Conservation (phyloP, 2,329 filamentous ascomycete genomes). For the Berkeleyomyces basicola region DNA sequence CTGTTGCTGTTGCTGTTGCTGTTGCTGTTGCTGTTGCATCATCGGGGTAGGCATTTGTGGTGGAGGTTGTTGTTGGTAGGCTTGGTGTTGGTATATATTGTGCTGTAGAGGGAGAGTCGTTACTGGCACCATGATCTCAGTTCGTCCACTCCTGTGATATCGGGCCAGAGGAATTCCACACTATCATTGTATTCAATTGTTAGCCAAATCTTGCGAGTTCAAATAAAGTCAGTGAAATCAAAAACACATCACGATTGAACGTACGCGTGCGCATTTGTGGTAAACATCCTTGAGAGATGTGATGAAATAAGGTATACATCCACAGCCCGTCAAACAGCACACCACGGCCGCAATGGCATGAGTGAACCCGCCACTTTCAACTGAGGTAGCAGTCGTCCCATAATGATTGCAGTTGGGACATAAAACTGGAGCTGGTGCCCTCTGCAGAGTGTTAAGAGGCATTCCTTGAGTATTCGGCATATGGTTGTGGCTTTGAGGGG, state of each 20-base stretch:
- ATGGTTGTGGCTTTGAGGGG: background rate
- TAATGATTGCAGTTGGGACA: slow-evolving; percentile 17
- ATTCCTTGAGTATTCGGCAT: background rate
- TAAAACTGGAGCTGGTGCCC: slow-evolving; percentile 15
- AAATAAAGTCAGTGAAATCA: background rate
- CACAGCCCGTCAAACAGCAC: slow-evolving; percentile 16
- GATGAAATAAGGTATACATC: slow-evolving; percentile 17
- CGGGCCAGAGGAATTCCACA: slow-evolving; percentile 17
- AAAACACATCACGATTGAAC: background rate
- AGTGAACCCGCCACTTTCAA: slow-evolving; percentile 14
- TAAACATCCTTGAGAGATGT: slow-evolving; percentile 16
- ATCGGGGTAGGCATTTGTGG: background rate
- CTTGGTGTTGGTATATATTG: background rate
- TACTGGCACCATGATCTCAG: slow-evolving; percentile 16
- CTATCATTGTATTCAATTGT: slow-evolving; percentile 15
- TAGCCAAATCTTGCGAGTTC: background rate
- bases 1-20: background rate
- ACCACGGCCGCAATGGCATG: slow-evolving; percentile 16
- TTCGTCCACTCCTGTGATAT: slow-evolving; percentile 18
- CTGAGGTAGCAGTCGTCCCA: background rate
- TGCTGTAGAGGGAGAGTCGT: slow-evolving; percentile 3
- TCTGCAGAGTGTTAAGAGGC: slow-evolving; percentile 14
- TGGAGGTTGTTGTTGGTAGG: background rate
- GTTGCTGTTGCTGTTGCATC: background rate
- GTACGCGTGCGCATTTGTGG: slow-evolving; percentile 16